These are phyloP conservation scores for Erucastrum elatum DNA, from an alignment of 345 rosid genomes.

Conservation along the genomic window DNA sequence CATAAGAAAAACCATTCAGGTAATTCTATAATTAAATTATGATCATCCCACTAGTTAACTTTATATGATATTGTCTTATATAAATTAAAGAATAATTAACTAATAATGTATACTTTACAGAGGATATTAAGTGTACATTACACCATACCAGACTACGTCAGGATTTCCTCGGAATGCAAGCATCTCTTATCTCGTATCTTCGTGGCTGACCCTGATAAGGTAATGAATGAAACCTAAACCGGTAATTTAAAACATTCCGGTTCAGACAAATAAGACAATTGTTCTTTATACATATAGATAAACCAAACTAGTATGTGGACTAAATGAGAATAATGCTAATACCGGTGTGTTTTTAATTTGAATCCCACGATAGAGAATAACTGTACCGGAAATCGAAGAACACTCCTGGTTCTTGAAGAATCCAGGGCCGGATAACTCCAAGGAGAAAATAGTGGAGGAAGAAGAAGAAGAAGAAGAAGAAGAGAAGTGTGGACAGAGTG, in stretches of 20 bases:
- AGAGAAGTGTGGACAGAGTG: constrained; percentile 52
- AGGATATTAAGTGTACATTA: constrained; percentile 84
- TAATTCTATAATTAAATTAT: constrained; percentile 9
- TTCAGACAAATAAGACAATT: neutral
- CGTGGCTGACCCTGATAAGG: constrained; percentile 82
- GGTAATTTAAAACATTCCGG: neutral
- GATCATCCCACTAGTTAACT: constrained; percentile 11
- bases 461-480: constrained; percentile 25
- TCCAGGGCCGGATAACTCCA: constrained; percentile 38
- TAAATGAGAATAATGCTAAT: neutral
- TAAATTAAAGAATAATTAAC: neutral
- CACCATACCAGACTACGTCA: constrained; percentile 85
- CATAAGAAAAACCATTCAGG: constrained; percentile 78
- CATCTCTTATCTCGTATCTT: constrained; percentile 83
- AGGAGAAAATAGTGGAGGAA: constrained; percentile 28
- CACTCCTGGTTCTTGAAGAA: constrained; percentile 70
- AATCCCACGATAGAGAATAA: constrained; percentile 54
- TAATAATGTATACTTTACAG: constrained; percentile 43
- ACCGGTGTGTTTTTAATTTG: neutral
- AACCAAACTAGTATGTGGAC: neutral
- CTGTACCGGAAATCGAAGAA: constrained; percentile 60
- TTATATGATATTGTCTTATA: neutral
- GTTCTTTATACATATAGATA: neutral
- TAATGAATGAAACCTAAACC: constrained; percentile 17
- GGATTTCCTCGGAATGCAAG: constrained; percentile 71